Evolutionary conservation across 176 grass and related monocot genomes (phyloP).

Genomic region (Tillandsia leiboldiana): DNA sequence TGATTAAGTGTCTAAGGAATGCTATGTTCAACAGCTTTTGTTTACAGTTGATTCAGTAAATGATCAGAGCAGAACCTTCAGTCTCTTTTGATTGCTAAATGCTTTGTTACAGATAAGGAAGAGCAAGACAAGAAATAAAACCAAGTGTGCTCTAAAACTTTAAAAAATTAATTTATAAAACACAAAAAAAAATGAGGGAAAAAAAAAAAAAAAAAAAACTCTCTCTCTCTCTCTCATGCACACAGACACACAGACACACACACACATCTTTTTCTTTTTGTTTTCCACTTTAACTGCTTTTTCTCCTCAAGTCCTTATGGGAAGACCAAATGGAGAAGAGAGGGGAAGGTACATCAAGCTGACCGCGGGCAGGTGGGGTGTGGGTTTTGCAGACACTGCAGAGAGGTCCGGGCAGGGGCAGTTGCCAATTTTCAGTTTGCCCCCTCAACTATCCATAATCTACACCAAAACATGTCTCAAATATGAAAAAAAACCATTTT

Average conservation of each 20-base stretch:
- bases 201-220: neutral
- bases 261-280: neutral
- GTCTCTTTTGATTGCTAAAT: too few relatives aligned
- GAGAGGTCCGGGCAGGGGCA: neutral
- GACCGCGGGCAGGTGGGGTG: neutral
- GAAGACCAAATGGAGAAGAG: neutral
- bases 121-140: too few relatives aligned
- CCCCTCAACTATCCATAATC: neutral
- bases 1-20: too few relatives aligned
- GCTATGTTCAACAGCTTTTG: too few relatives aligned
- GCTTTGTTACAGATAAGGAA: too few relatives aligned
- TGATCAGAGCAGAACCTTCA: too few relatives aligned
- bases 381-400: neutral
- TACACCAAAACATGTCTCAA: neutral
- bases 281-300: neutral
- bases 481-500: neutral
- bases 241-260: neutral
- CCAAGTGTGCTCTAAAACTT: too few relatives aligned
- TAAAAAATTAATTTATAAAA: neutral
- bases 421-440: neutral
- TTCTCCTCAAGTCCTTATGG: neutral
- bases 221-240: neutral
- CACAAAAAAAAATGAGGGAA: neutral
- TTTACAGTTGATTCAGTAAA: too few relatives aligned
- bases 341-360: neutral